Base-by-base conservation (phyloP, 1,284 basidiomycete genomes). In the Termitomyces sp. region DNA sequence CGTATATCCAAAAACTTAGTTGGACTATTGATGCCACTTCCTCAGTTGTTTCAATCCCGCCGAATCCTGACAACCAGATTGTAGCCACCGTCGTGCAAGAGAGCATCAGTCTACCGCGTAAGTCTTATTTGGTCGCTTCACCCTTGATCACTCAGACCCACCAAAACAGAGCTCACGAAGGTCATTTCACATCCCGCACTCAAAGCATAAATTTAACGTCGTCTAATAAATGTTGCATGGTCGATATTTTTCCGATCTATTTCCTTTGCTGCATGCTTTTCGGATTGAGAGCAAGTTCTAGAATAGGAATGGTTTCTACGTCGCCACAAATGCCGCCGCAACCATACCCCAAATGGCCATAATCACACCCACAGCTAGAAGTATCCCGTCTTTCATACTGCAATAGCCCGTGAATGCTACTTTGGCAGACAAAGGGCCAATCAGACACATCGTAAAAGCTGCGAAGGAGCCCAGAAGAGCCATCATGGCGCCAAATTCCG, bases 71-170 rank as follows among this genome's bases (percentile, higher is more conserved):
- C 70, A 97, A 97, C 71, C 89, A 93, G 65, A 92, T 97, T 64
- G 91, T 93, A 69, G 91, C 93, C 0, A 91, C 91, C n/a, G 83
- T 96, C 38, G 89, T 96, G 41, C 90, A 92, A 70, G 94, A 97
- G 75, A 86, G 80, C 62, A 89, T 97, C 59, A 88, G 88, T 68
- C 76, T 97, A 53, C 84, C 86, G 60, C 94, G 93, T 95, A 72
- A 68, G 91, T 83, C 4, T 38, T 19, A 35, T 11, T 26, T 33
- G 39, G 42, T 8, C 37, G 40, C 39, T 42, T 3, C 13, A 19
- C 48, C 46, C 57, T 8, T 26, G 11, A 34, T 43, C 7, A 41
- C 28, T 55, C 34, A 34, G 49, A 31, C 42, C 2, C 50, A 46
- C 48, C 28, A 64, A 47, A 52, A 37, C 65, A 95, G 92, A 94